These are phyloP conservation scores for Henningerozyma blattae DNA, from an alignment of 805 yeast species.

Conservation along the genomic window DNA sequence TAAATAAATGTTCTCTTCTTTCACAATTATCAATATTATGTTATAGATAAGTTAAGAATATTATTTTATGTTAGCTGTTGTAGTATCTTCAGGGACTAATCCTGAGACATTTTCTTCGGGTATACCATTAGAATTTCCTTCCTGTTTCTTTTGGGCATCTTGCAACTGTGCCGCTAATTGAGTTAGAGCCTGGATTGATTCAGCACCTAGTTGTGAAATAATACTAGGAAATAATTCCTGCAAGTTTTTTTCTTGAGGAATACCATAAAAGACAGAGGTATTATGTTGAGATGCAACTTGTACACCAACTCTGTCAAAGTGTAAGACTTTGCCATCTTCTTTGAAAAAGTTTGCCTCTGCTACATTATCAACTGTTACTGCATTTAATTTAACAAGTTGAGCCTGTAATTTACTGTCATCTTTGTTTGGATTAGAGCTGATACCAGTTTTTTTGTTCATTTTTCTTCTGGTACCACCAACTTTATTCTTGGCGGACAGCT, in stretches of 20 bases:
- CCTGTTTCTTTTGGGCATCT: slow-evolving; percentile 34
- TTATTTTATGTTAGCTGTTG: no score
- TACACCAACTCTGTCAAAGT: slow-evolving; percentile 92
- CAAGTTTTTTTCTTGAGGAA: slow-evolving; percentile 83
- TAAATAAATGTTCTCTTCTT: no score
- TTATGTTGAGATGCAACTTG: slow-evolving; percentile 86
- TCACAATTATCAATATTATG: no score
- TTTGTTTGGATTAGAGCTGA: slow-evolving; percentile 45
- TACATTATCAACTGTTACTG: slow-evolving; percentile 76
- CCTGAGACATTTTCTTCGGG: no score
- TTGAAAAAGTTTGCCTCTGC: slow-evolving; percentile 97
- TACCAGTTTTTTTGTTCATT: slow-evolving; percentile 56
- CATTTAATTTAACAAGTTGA: slow-evolving; percentile 79
- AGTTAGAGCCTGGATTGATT: slow-evolving; percentile 80
- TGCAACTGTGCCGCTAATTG: slow-evolving; percentile 76
- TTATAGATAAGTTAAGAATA: no score
- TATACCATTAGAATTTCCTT: no score
- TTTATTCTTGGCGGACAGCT: slow-evolving; percentile 61
- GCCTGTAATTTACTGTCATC: slow-evolving; percentile 88
- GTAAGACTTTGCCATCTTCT: slow-evolving; percentile 92
- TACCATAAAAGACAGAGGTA: slow-evolving; percentile 91
- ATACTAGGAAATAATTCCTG: slow-evolving; percentile 89
- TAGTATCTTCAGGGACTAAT: no score
- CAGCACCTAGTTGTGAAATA: slow-evolving; percentile 93
- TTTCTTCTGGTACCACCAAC: slow-evolving; percentile 85